Evolutionary conservation across 148 eudicot species (phyloP), one percentile per base, ranked within the genome.

Genomic region (Nyssa sinensis): DNA sequence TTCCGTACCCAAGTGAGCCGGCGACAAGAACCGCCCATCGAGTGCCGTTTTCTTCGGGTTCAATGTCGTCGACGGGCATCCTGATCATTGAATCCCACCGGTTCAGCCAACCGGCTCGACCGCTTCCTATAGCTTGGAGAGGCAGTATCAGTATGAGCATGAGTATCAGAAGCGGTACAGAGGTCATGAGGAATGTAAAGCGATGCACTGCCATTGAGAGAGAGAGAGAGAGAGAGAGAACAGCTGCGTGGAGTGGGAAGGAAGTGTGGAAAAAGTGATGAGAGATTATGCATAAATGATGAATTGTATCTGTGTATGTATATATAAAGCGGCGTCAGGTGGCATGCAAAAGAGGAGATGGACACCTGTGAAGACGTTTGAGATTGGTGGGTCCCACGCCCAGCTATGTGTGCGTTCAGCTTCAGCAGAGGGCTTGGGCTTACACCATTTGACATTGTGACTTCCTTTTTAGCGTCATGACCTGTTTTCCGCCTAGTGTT

Each of bases 11-110:
- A 7, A 13, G 37, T 7, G 81, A 78, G 60, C 81, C 81, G 19
- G 81, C 81, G 13, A 78, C 73, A 8, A 78, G 72, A 72, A 78
- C 81, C 39, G 77, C 81, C 81, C 81, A 78, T 27, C 57, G 31
- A 3, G 81, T 78, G 71, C 73, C 64, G 61, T 71, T 71, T 10
- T n/a, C 53, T 10, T 19, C 81, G 24, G 55, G 53, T 37, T 35
- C 75, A 16, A 44, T 67, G 11, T 24, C 10, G 10, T 73, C 68
- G 12, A 67, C 41, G 7, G 75, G 80, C 72, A 65, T 78, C 66
- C 80, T 70, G 11, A 78, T 78, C 30, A 71, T 11, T 51, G 66
- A 72, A n/a, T 71, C 80, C 71, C 70, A 71, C 28, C 32, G 44
- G 70, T 71, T 55, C 70, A 63, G 2, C 21, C 25, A 39, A 3